Percentiles rank a stretch among this genome's conserved stretches.
phyloP scores from a whole-genome alignment of 176 grass and related monocot species.

The Neostapfia colusana region DNA sequence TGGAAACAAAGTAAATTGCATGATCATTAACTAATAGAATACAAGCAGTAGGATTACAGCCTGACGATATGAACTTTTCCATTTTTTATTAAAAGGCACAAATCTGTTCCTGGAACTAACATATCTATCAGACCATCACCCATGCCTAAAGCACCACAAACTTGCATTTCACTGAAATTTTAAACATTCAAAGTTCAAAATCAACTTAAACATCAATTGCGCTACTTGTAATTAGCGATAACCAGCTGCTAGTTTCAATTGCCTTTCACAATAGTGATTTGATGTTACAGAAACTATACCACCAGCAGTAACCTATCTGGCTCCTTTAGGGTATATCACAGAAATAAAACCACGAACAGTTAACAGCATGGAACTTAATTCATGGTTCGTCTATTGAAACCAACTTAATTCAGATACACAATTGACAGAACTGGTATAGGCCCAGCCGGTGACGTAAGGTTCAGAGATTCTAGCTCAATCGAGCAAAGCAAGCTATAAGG shows the following conservation, averaged over 20 bases:
- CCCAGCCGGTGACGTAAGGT: not conserved
- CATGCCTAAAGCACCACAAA: not conserved
- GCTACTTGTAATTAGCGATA: not conserved
- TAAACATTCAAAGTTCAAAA: constrained; percentile 4
- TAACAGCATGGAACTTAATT: not conserved
- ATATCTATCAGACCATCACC: not conserved
- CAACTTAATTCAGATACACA: constrained; percentile 10
- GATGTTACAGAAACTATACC: not conserved
- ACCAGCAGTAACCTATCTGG: not conserved
- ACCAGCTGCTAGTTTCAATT: constrained; percentile 1
- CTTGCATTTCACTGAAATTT: not conserved
- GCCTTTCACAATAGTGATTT: not conserved
- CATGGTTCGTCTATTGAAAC: not conserved
- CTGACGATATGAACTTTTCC: not conserved
- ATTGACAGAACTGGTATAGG: not conserved
- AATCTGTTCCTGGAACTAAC: not conserved
- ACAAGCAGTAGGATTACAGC: not conserved
- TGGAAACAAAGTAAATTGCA: constrained; percentile 37
- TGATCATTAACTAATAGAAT: constrained; percentile 32
- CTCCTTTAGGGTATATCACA: not conserved
- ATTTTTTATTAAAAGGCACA: not conserved
- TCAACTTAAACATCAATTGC: not conserved
- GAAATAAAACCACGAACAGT: not conserved
- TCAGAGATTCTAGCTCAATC: constrained; percentile 9
- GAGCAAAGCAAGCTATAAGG: not conserved